Conservation (phyloP, 306 rosid species). For the Luffa acutangula region DNA sequence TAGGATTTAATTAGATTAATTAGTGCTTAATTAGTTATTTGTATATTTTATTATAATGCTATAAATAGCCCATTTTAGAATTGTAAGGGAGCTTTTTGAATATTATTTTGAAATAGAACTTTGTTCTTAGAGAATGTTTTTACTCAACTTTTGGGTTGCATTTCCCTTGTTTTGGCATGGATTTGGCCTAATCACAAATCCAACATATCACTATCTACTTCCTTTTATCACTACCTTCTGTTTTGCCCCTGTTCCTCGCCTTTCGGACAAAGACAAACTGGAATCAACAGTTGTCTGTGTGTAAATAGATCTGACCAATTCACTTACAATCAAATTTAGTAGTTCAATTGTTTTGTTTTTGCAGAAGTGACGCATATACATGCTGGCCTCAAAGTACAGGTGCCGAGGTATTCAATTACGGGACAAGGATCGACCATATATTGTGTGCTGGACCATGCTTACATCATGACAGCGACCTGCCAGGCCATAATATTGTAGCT, state of each 20-base stretch:
- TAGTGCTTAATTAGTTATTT: no score
- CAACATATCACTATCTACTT: neutral
- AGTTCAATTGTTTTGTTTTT: slow-evolving; percentile 11
- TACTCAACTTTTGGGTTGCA: no score
- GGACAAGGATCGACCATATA: slow-evolving; percentile 85
- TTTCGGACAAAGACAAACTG: neutral
- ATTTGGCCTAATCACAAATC: no score
- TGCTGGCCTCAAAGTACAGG: slow-evolving; percentile 92
- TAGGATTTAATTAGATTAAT: no score
- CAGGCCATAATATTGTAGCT: slow-evolving; percentile 51
- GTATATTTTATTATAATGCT: no score
- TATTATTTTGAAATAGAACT: no score
- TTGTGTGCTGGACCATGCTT: slow-evolving; percentile 75
- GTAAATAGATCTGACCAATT: neutral
- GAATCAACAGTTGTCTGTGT: neutral
- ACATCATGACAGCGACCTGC: slow-evolving; percentile 43
- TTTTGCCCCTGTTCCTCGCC: neutral
- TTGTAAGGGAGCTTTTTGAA: no score
- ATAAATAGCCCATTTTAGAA: no score
- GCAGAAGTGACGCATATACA: slow-evolving; percentile 76
- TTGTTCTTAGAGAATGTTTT: no score
- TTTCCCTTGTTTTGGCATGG: no score
- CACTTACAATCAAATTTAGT: neutral
- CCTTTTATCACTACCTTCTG: neutral
- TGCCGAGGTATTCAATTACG: slow-evolving; percentile 86